phyloP scores from a whole-genome alignment of 139 green algal genomes.

The Chlorella sp. region DNA sequence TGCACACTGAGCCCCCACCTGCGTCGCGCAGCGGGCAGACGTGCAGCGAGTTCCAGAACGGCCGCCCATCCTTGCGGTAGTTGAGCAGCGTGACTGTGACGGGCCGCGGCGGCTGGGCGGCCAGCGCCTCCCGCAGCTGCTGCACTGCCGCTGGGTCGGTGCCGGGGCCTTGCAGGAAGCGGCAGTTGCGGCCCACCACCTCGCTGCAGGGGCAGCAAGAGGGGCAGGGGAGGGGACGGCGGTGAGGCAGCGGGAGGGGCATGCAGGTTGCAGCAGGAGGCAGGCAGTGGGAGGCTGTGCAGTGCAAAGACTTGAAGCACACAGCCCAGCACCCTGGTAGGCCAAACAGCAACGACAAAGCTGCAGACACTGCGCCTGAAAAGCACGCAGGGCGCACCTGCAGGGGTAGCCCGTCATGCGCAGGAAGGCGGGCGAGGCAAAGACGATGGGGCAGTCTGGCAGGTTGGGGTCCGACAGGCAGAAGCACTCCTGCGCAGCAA shows the following conservation, averaged over 20 bases:
- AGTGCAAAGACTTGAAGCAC: too few relatives aligned
- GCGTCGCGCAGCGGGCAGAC: constrained; percentile 63
- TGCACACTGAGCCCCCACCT: neutral
- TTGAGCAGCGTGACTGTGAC: constrained; percentile 68
- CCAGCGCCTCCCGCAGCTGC: constrained; percentile 53
- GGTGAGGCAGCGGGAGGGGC: constrained; percentile 65
- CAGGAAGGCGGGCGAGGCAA: constrained; percentile 66
- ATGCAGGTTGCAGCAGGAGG: too few relatives aligned
- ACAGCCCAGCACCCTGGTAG: too few relatives aligned
- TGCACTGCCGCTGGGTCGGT: constrained; percentile 46
- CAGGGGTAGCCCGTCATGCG: constrained; percentile 58
- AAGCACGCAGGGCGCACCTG: too few relatives aligned
- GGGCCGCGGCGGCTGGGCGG: constrained; percentile 40
- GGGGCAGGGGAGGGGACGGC: constrained; percentile 60
- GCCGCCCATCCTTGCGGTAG: constrained; percentile 56
- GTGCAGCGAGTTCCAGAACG: constrained; percentile 78
- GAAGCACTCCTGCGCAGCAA: constrained; percentile 55
- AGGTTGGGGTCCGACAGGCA: constrained; percentile 65
- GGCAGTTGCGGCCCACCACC: constrained; percentile 52
- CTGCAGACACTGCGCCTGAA: too few relatives aligned
- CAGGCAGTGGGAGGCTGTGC: constrained; percentile 47
- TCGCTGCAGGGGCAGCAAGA: constrained; percentile 55
- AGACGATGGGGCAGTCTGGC: constrained; percentile 75
- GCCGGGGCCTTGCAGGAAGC: constrained; percentile 66
- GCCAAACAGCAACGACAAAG: too few relatives aligned